Conservation (phyloP, 805 yeast genomes). For the Dipodascus albidus region DNA sequence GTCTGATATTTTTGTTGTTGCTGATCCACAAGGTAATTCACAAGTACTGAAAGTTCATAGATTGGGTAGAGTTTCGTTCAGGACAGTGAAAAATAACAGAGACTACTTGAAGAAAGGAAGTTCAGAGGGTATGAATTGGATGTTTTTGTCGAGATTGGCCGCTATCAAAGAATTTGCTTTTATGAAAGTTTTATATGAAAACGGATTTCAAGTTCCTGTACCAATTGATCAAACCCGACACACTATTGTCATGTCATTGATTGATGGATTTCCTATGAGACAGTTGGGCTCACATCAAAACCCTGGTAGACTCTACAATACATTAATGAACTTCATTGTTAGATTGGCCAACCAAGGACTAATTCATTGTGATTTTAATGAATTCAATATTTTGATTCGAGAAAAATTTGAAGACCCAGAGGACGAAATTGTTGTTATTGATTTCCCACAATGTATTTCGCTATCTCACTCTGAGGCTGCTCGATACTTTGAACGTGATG, state of each 20-base stretch:
- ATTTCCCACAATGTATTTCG: conserved; percentile 96
- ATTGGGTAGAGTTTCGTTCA: conserved; percentile 86
- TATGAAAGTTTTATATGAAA: conserved; percentile 59
- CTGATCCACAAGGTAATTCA: conserved; percentile 51
- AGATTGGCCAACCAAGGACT: conserved; percentile 77
- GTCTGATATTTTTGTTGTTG: conserved; percentile 83
- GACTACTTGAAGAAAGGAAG: conserved; percentile 69
- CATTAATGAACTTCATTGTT: conserved; percentile 79
- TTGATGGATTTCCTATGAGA: conserved; percentile 85
- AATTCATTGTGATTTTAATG: conserved; percentile 96
- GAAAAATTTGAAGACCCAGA: conserved; percentile 37
- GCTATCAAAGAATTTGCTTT: conserved; percentile 89
- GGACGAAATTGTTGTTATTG: conserved; percentile 78
- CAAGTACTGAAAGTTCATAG: conserved; percentile 84
- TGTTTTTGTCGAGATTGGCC: conserved; percentile 79
- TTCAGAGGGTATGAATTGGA: conserved; percentile 65
- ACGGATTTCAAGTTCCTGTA: conserved; percentile 77
- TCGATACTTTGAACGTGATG: conserved; percentile 82
- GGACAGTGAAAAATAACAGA: conserved; percentile 85
- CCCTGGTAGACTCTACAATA: conserved; percentile 63
- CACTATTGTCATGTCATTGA: conserved; percentile 83
- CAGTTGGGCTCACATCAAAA: conserved; percentile 60
- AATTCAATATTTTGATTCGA: conserved; percentile 83
- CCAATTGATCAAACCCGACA: conserved; percentile 89
- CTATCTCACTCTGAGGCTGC: conserved; percentile 85